Evolutionary conservation across 805 yeast species (phyloP).

Genomic region (Starmerella davenportii): DNA sequence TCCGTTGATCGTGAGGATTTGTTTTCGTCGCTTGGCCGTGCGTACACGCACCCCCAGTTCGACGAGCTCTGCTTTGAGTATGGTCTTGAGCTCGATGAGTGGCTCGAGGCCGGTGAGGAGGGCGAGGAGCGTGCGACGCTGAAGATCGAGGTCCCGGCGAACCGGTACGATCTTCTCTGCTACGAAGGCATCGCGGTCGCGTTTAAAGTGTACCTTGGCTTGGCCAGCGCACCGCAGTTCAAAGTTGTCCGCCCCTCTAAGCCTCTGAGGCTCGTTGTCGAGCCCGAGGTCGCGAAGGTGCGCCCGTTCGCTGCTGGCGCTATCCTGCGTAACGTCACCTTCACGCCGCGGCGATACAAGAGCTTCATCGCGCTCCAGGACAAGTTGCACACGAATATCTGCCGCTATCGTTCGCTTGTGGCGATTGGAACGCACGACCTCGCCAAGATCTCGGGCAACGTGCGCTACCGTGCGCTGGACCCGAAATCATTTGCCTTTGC

Average conservation of each 20-base stretch:
- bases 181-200: conserved; percentile 96
- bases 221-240: conserved; percentile 44
- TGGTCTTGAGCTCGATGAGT: conserved; percentile 96
- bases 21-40: conserved; percentile 52
- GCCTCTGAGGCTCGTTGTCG: conserved; percentile 45
- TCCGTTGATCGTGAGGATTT: conserved; percentile 89
- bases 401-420: conserved; percentile 92
- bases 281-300: conserved; percentile 49
- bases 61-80: conserved; percentile 95
- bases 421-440: conserved; percentile 98
- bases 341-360: conserved; percentile 72
- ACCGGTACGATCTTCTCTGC: conserved; percentile 94
- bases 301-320: conserved; percentile 95
- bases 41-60: conserved; percentile 64
- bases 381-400: conserved; percentile 81
- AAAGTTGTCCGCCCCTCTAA: conserved; percentile 45
- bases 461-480: conserved; percentile 68
- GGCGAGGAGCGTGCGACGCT: conserved; percentile 92
- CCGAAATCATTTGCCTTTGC: conserved; percentile 54
- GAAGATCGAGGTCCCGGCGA: conserved; percentile 94
- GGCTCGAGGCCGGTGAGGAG: conserved; percentile 37
- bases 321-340: conserved; percentile 64
- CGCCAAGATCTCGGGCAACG: conserved; percentile 62
- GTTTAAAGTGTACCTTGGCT: conserved; percentile 74
- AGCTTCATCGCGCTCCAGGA: conserved; percentile 94